These are phyloP conservation scores for Mimosa bimucronata DNA, from an alignment of 306 rosid genomes.

Conservation along the genomic window DNA sequence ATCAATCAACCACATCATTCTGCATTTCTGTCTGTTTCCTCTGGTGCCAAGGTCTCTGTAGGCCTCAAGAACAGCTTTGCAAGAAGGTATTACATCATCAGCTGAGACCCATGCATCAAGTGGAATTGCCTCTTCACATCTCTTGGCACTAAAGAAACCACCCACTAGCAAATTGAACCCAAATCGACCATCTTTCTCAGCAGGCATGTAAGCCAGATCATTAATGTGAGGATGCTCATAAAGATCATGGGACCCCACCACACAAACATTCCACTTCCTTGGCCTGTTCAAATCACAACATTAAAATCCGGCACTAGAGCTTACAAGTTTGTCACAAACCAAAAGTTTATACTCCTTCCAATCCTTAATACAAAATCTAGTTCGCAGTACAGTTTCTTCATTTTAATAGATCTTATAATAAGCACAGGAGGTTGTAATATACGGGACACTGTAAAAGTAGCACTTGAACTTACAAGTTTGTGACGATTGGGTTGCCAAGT, in stretches of 20 bases:
- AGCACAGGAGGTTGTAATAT: no score
- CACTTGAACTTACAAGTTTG: constrained; percentile 70
- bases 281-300: constrained; percentile 66
- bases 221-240: constrained; percentile 97
- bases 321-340: background rate
- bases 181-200: constrained; percentile 69
- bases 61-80: constrained; percentile 83
- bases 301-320: background rate
- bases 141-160: constrained; percentile 90
- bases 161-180: constrained; percentile 95
- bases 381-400: no score
- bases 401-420: no score
- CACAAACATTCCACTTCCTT: constrained; percentile 98
- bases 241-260: constrained; percentile 92
- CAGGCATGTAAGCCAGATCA: constrained; percentile 99
- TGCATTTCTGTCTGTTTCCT: constrained; percentile 86
- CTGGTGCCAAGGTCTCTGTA: constrained; percentile 89
- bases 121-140: constrained; percentile 90
- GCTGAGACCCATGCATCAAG: constrained; percentile 96
- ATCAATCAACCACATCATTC: constrained; percentile 99
- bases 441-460: background rate
- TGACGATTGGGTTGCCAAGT: constrained; percentile 65
- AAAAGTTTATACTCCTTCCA: background rate
- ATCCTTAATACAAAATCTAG: no score
- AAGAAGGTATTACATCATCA: constrained; percentile 73